phyloP scores from a whole-genome alignment of 805 yeast species.

The Blastobotrys chiropterorum region DNA sequence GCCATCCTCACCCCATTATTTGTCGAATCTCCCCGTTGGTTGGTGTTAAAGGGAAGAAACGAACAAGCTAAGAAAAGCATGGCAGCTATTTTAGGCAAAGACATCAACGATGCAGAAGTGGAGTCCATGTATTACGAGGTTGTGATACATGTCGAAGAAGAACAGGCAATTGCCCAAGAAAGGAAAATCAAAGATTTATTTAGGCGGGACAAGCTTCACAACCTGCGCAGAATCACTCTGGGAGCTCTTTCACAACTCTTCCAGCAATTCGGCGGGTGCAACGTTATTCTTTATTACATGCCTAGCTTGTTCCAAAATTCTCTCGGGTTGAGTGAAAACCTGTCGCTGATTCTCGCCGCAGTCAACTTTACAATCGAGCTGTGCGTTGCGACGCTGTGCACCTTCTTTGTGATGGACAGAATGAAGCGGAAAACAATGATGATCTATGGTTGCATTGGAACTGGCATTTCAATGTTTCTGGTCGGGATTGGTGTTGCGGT shows the following conservation, averaged over 20 bases:
- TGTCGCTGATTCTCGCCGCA: conserved; percentile 3
- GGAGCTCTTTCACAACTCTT: conserved; percentile 61
- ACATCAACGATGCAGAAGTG: background rate
- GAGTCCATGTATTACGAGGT: background rate
- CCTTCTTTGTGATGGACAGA: background rate
- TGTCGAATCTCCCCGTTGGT: conserved; percentile 84
- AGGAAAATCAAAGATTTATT: background rate
- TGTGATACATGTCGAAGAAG: background rate
- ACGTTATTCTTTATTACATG: conserved; percentile 57
- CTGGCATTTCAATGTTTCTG: conserved; percentile 8
- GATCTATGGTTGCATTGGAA: conserved; percentile 1
- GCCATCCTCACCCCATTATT: conserved; percentile 43
- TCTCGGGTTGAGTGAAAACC: background rate
- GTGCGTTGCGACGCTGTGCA: background rate
- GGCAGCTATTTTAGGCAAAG: conserved; percentile 44
- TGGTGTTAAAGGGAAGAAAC: conserved; percentile 60
- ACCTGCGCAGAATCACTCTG: conserved; percentile 43
- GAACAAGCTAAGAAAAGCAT: conserved; percentile 52
- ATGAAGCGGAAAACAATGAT: background rate
- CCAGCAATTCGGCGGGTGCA: conserved; percentile 68
- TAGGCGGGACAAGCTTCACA: background rate
- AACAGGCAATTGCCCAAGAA: background rate
- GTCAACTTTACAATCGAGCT: conserved; percentile 5
- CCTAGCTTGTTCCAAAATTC: conserved; percentile 7
- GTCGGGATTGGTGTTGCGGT: conserved; percentile 8